Conservation (phyloP, 495 filamentous ascomycete species). For the Daldinia childiae region DNA sequence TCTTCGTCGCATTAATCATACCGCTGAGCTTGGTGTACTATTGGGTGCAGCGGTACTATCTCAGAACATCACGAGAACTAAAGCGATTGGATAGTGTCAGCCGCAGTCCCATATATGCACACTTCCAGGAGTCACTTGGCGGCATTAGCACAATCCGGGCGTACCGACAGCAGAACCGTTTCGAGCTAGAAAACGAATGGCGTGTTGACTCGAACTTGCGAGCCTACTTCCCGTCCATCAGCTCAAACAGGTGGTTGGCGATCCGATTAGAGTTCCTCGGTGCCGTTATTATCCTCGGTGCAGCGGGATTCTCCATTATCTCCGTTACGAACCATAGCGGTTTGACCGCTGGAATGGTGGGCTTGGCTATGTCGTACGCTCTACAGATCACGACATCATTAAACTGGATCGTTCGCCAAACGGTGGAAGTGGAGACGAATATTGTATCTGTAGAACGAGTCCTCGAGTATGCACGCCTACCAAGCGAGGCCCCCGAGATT, state of each 20-base stretch:
- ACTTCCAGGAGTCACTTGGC: constrained; percentile 97
- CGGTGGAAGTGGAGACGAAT: constrained; percentile 99
- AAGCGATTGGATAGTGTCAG: constrained; percentile 96
- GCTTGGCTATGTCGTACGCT: constrained; percentile 95
- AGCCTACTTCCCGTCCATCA: constrained; percentile 97
- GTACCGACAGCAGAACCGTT: constrained; percentile 87
- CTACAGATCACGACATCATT: constrained; percentile 97
- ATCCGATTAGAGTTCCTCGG: constrained; percentile 96
- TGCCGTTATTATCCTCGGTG: constrained; percentile 88
- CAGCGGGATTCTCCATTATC: constrained; percentile 83
- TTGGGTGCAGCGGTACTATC: constrained; percentile 96
- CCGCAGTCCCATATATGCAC: constrained; percentile 94
- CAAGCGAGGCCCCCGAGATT: constrained; percentile 94
- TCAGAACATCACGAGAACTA: constrained; percentile 93
- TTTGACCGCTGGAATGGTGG: constrained; percentile 81
- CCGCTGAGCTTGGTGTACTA: constrained; percentile 85
- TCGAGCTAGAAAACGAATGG: constrained; percentile 96
- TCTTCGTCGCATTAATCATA: constrained; percentile 80
- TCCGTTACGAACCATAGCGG: constrained; percentile 76
- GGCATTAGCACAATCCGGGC: constrained; percentile 98
- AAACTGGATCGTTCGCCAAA: constrained; percentile 99
- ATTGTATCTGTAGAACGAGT: constrained; percentile 99
- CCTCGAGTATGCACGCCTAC: constrained; percentile 92
- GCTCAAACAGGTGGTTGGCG: constrained; percentile 95
- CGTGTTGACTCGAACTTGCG: constrained; percentile 94